Conservation (phyloP, 768 basidiomycete genomes). For the Dictyophora rubrovolvata region DNA sequence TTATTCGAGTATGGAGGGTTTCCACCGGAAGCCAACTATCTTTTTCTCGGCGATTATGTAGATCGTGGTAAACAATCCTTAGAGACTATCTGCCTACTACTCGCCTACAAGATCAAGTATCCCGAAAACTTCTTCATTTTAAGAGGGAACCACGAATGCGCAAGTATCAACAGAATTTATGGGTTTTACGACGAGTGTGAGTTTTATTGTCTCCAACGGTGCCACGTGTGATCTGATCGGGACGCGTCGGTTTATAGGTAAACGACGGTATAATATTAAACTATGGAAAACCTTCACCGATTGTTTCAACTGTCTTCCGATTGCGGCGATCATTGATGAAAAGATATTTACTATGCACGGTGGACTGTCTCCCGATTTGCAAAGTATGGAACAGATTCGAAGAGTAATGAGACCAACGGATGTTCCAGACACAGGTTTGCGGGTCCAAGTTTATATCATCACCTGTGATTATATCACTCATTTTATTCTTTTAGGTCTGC, state of each 20-base stretch:
- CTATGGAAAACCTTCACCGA: constrained; percentile 99
- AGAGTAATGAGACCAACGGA: constrained; percentile 98
- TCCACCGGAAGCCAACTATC: constrained; percentile 99
- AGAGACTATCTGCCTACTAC: constrained; percentile 97
- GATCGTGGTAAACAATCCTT: constrained; percentile 98
- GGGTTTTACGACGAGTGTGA: constrained; percentile 99
- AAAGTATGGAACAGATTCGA: constrained; percentile 99
- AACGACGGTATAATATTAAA: constrained; percentile 99
- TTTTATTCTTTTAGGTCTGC: constrained; percentile 46
- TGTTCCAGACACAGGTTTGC: constrained; percentile 91
- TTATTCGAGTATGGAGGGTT: constrained; percentile 99
- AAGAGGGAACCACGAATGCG: constrained; percentile 97
- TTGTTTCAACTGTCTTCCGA: constrained; percentile 98
- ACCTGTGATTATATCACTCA: not conserved
- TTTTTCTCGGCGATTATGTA: constrained; percentile 99
- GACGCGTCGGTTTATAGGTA: constrained; percentile 48
- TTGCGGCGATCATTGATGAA: constrained; percentile 99
- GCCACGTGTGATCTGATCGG: not conserved
- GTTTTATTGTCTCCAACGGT: constrained; percentile 22
- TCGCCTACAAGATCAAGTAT: constrained; percentile 99
- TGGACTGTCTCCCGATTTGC: constrained; percentile 91
- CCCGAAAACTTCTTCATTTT: constrained; percentile 99
- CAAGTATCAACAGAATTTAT: constrained; percentile 99
- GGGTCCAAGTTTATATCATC: not conserved
- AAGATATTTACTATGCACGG: constrained; percentile 99